These are phyloP conservation scores for Tieghemostelium lacteum DNA, from an alignment of 78 protist genomes.

Conservation along the genomic window DNA sequence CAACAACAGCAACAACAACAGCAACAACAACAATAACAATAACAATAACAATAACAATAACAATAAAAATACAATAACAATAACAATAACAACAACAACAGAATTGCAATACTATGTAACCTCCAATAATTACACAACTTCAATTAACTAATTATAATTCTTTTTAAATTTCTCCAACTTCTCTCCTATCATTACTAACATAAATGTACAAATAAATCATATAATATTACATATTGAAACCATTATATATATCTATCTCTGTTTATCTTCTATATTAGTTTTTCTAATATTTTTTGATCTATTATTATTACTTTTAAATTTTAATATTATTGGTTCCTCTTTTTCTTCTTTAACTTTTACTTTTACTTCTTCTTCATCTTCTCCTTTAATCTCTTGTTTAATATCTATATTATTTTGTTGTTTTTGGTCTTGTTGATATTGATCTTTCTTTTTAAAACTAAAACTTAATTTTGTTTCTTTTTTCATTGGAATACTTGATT, in stretches of 20 bases:
- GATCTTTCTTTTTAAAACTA: background rate
- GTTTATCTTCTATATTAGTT: conserved; percentile 31
- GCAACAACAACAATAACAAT: background rate
- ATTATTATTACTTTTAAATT: background rate
- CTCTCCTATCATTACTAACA: background rate
- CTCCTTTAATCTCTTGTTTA: background rate
- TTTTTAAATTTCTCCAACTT: background rate
- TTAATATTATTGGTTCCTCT: conserved; percentile 8
- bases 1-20: conserved; percentile 24
- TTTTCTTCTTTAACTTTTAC: background rate
- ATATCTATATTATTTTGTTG: background rate
- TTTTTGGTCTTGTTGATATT: background rate
- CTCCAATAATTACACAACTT: background rate
- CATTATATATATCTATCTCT: no score
- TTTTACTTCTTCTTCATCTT: background rate
- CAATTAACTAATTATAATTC: background rate
- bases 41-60: background rate
- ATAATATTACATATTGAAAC: no score
- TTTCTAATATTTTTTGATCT: conserved; percentile 19
- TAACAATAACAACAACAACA: background rate
- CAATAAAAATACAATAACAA: background rate
- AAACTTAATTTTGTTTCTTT: background rate
- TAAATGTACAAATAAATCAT: background rate
- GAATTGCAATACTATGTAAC: background rate
- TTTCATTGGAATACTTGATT: background rate